Conservation (phyloP, 2,329 filamentous ascomycete genomes). For the Aspergillus sp. region DNA sequence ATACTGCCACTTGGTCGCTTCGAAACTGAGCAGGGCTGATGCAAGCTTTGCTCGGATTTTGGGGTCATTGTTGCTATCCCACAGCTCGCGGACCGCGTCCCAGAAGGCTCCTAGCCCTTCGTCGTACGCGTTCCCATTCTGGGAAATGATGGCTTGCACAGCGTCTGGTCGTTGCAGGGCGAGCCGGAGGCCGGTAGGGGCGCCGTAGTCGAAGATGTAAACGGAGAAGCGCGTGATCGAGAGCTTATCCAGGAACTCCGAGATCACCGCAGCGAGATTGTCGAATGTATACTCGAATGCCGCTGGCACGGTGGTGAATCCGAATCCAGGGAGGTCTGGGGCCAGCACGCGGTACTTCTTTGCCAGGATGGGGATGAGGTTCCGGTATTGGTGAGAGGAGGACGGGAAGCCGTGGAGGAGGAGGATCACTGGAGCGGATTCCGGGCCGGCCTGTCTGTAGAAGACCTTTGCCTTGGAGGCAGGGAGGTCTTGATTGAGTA, state of each 20-base stretch:
- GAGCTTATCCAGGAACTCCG: conserved; percentile 51
- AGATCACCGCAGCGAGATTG: conserved; percentile 49
- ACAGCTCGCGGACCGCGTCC: conserved; percentile 49
- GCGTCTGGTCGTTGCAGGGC: conserved; percentile 51
- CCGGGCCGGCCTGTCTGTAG: conserved; percentile 38
- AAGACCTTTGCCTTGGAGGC: conserved; percentile 30
- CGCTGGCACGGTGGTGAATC: conserved; percentile 53
- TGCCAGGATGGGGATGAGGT: conserved; percentile 47
- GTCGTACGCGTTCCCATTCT: conserved; percentile 63
- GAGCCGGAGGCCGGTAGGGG: conserved; percentile 55
- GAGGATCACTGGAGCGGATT: conserved; percentile 40
- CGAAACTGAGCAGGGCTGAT: conserved; percentile 35
- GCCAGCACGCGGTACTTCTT: conserved; percentile 50
- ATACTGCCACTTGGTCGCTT: conserved; percentile 49
- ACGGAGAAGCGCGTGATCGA: conserved; percentile 51
- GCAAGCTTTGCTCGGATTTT: conserved; percentile 39
- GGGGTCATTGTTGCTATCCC: conserved; percentile 39
- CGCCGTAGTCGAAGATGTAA: conserved; percentile 66
- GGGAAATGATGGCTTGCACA: conserved; percentile 55
- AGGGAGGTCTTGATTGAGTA: not conserved
- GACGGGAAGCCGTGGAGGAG: conserved; percentile 50
- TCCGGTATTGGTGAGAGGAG: conserved; percentile 48
- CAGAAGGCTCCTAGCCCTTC: conserved; percentile 58
- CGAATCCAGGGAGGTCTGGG: conserved; percentile 61
- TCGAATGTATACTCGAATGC: conserved; percentile 57